Base-by-base conservation (phyloP, 306 rosid genomes). In the Prunus fruticosa region DNA sequence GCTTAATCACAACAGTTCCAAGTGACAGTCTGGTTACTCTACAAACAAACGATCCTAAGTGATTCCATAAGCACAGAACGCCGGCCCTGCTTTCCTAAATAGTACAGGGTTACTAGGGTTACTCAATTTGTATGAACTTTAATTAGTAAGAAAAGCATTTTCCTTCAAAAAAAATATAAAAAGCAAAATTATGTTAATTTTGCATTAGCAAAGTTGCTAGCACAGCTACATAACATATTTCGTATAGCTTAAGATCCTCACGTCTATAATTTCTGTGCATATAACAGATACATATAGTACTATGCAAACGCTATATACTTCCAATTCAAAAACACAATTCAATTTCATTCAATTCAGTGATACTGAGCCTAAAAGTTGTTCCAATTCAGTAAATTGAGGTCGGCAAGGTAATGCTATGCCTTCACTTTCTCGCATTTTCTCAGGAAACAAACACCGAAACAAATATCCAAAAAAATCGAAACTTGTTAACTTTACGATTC, bases 371-470 rank as follows among this genome's bases (percentile, higher is more conserved):
- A 30, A 34, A 2, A 38, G 22, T 34, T 34, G 41, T 34, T 34
- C 41, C 41, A 34, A 34, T 34, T 38, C 9, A 38, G 9, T 38
- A 38, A 38, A 38, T 38, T 38, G 9, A 38, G 43, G 43, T 38
- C 43, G 43, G 43, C 43, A 7, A 38, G 43, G 43, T 6, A 38
- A 38, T 38, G 10, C 19, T 30, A 75, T 43, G 20, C 2, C 4
- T 10, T 34, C 27, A 46, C 30, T 72, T 54, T 41, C 32, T 72
- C 20, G 8, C 30, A 20, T 49, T 80, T 75, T 60, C 20, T 27
- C 45, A 45, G 68, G 20, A 76, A 71, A 41, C 52, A 63, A 78
- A 81, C 32, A 68, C 23, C 49, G 43, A 12, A 85, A 13, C 46
- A 52, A 67, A 32, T n/a, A 18, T 20, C 57, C 47, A 12, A 60